Evolutionary conservation across 139 green algal species (phyloP).

Genomic region (Chlorella sp.): DNA sequence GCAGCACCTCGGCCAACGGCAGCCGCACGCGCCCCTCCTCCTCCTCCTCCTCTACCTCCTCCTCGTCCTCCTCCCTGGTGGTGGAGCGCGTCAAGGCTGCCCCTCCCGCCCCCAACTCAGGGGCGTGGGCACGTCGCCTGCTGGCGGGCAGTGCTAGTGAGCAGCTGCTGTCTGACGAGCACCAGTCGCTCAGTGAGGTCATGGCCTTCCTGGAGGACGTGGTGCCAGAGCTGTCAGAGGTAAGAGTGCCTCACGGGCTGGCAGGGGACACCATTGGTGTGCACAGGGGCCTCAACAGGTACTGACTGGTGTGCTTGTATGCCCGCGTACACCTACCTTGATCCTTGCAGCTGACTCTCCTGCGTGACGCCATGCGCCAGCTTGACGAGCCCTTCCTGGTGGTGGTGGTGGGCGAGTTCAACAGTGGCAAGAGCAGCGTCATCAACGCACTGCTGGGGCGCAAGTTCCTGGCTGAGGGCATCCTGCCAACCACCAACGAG

Average conservation of each 20-base stretch:
- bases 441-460: slow-evolving; percentile 90
- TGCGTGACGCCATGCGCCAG: slow-evolving; percentile 39
- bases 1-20: background rate
- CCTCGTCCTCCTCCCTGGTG: background rate
- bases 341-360: slow-evolving; percentile 15
- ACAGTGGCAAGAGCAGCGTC: slow-evolving; percentile 58
- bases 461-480: slow-evolving; percentile 79
- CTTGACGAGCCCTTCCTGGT: slow-evolving; percentile 94
- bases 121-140: background rate
- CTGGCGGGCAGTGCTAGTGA: slow-evolving; percentile 7
- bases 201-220: slow-evolving; percentile 42
- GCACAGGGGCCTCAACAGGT: background rate
- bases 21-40: background rate
- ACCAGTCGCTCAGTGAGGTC: slow-evolving; percentile 17
- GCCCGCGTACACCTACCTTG: too few relatives aligned
- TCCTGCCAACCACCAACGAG: slow-evolving; percentile 98
- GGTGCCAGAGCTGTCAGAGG: slow-evolving; percentile 14
- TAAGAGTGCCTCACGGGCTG: background rate
- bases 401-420: slow-evolving; percentile 97
- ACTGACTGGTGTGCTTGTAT: background rate
- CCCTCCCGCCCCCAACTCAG: too few relatives aligned
- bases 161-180: slow-evolving; percentile 38
- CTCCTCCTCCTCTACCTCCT: background rate
- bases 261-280: background rate
- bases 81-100: too few relatives aligned